Evolutionary conservation across 2,329 filamentous ascomycete genomes (phyloP), one percentile per base, ranked within the genome.

Genomic region (Aspergillus sp.): DNA sequence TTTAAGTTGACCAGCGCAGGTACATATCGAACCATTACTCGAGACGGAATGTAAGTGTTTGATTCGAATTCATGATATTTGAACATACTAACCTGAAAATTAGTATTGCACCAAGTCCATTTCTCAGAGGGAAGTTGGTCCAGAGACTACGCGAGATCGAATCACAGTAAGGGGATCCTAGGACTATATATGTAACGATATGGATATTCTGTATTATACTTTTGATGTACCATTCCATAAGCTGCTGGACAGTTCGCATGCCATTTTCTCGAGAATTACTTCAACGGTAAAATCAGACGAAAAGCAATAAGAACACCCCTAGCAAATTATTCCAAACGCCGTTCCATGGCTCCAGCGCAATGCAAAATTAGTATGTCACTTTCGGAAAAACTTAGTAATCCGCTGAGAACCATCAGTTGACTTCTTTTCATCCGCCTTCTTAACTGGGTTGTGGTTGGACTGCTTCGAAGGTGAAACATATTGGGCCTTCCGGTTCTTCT

Each of bases 21-120:
- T 19, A 83, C 80, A n/a, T 84, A 84, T 69, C 68, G 81, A 44
- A 65, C 81, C 38, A 67, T 81, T 13, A 84, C 81, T 20, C 70
- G 76, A 23, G 79, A 83, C 58, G 81, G 81, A 47, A 76, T 84
- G 64, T 78, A 63, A 67, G 74, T 73, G 10, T 15, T 33, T 17
- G n/a, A 12, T 35, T n/a, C 20, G 20, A 19, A 4, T 22, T 41
- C 4, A 2, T 4, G 5, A 17, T 52, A 6, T 44, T 37, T 22
- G 35, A 35, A 30, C 23, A 43, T 54, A 43, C 59, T 69, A 46
- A 68, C 48, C 5, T 25, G 3, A 3, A 37, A n/a, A 41, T 37
- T 51, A 75, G 74, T 51, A 65, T 74, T 47, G 75, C 68, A 7
- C 59, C 75, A 53, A 77, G 68, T 44, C 70, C 68, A 23, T 79